These are phyloP conservation scores for Phytophthora nicotianae DNA, from an alignment of 352 stramenopile genomes.

Conservation along the genomic window DNA sequence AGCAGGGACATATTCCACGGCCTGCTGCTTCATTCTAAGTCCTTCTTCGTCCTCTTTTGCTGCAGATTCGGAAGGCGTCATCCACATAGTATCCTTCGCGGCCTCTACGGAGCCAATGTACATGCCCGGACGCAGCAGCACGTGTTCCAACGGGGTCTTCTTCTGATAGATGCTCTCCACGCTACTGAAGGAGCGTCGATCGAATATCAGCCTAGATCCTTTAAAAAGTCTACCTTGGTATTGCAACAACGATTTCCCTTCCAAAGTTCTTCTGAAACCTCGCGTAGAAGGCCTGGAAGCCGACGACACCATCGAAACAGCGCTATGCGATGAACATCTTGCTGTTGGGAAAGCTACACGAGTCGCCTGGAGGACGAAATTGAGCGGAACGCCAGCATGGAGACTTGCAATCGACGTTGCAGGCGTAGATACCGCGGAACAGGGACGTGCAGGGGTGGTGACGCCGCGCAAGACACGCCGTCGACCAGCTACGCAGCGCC, in stretches of 20 bases:
- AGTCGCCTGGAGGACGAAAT: background rate
- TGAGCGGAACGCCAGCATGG: background rate
- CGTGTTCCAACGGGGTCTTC: slow-evolving; percentile 90
- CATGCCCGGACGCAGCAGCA: slow-evolving; percentile 91
- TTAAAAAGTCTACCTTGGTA: slow-evolving; percentile 4
- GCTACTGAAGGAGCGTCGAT: slow-evolving; percentile 39
- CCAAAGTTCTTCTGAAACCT: slow-evolving; percentile 3
- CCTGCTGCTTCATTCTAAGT: slow-evolving; percentile 72
- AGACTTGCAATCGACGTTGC: background rate
- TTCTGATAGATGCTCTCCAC: slow-evolving; percentile 89
- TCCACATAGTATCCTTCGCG: slow-evolving; percentile 81
- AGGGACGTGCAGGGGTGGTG: slow-evolving; percentile 13
- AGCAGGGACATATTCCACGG: slow-evolving; percentile 81
- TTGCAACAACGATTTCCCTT: background rate
- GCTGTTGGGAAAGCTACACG: slow-evolving; percentile 4
- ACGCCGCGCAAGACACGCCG: slow-evolving; percentile 33
- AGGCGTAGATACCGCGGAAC: background rate
- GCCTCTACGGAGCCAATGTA: slow-evolving; percentile 91
- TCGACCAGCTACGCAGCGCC: slow-evolving; percentile 34
- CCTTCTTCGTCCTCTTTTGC: slow-evolving; percentile 28
- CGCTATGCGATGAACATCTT: background rate
- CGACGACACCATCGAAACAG: slow-evolving; percentile 3
- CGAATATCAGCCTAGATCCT: background rate
- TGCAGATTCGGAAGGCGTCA: slow-evolving; percentile 43
- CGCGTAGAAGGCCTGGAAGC: slow-evolving; percentile 3